These are phyloP conservation scores for Eucalyptus pauciflora DNA, from an alignment of 345 rosid genomes.

Conservation along the genomic window DNA sequence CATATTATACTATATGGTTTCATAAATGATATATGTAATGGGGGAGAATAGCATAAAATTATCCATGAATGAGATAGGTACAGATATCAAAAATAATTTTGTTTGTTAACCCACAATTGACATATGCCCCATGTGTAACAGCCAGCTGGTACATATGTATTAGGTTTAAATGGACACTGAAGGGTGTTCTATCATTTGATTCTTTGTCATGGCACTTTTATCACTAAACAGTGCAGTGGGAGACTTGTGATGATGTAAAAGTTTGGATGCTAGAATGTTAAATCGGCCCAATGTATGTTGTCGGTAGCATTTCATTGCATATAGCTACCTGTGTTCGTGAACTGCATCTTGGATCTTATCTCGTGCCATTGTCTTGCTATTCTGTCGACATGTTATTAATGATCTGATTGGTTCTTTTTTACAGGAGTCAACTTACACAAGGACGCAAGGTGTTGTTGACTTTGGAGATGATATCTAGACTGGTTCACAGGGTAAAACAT, in stretches of 20 bases:
- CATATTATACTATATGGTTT: background rate
- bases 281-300: background rate
- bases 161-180: background rate
- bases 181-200: background rate
- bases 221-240: background rate
- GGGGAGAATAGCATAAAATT: background rate
- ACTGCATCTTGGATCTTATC: background rate
- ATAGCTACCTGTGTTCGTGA: background rate
- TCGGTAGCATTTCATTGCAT: background rate
- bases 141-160: background rate
- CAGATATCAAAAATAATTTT: background rate
- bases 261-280: background rate
- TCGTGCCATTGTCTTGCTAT: background rate
- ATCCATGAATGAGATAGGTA: background rate
- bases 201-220: background rate
- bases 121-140: background rate
- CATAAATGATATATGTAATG: background rate
- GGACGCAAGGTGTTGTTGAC: conserved; percentile 85
- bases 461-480: conserved; percentile 70
- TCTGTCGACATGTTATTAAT: background rate
- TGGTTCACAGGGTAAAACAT: conserved; percentile 60
- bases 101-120: background rate
- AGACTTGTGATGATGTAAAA: background rate
- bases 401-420: background rate
- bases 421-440: conserved; percentile 71